Evolutionary conservation across 2,329 filamentous ascomycete genomes (phyloP).

Genomic region (Pyrenophora graminea): DNA sequence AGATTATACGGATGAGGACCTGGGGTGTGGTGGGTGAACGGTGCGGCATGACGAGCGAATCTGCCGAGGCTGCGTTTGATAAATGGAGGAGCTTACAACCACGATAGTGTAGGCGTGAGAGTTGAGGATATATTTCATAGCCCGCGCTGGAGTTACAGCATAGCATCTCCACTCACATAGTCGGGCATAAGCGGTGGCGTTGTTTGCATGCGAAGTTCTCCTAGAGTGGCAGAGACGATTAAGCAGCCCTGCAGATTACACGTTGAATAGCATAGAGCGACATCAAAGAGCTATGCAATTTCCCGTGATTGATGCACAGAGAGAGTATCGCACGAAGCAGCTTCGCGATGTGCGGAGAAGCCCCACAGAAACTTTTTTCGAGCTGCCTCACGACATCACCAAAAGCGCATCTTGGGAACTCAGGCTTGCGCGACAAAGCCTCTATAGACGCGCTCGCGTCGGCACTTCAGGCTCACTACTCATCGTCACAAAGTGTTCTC

Average conservation of each 20-base stretch:
- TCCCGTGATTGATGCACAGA: too few relatives aligned
- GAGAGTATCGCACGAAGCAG: background rate
- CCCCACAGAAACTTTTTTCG: background rate
- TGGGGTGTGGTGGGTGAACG: constrained; percentile 79
- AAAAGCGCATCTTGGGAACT: background rate
- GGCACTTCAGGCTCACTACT: too few relatives aligned
- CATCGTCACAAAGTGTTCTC: background rate
- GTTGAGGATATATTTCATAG: background rate
- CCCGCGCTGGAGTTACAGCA: background rate
- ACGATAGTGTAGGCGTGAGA: background rate
- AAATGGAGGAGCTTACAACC: constrained; percentile 35
- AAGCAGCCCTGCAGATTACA: background rate
- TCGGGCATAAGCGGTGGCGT: too few relatives aligned
- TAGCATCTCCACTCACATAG: constrained; percentile 12
- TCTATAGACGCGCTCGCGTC: too few relatives aligned
- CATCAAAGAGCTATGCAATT: too few relatives aligned
- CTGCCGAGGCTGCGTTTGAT: constrained; percentile 47
- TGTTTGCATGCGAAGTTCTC: too few relatives aligned
- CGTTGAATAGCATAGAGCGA: too few relatives aligned
- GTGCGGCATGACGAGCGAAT: constrained; percentile 63
- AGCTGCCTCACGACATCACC: too few relatives aligned
- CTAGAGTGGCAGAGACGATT: too few relatives aligned
- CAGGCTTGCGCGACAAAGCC: too few relatives aligned
- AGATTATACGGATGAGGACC: constrained; percentile 77
- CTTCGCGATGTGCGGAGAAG: background rate